Evolutionary conservation across 2,329 filamentous ascomycete species (phyloP).

Genomic region (Cladosporium austrohemisphaericum): DNA sequence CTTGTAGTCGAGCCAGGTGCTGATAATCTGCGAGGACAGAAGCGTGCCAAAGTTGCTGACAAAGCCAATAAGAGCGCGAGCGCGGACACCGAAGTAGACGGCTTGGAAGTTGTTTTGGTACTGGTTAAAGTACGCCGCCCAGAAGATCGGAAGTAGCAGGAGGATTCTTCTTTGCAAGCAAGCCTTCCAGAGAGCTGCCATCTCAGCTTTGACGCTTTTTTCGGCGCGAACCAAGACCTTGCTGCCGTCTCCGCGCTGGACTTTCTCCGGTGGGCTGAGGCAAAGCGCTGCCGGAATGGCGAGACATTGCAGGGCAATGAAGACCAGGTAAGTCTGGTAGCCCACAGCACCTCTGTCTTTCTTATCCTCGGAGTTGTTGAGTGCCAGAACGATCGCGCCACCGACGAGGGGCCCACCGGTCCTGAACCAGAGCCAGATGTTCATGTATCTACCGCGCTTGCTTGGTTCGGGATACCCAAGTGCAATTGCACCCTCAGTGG

Average conservation of each 20-base stretch:
- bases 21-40: constrained; percentile 45
- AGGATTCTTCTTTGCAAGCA: constrained; percentile 32
- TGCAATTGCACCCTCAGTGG: constrained; percentile 48
- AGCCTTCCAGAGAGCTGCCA: constrained; percentile 36
- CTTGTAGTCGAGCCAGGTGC: constrained; percentile 44
- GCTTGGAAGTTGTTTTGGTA: constrained; percentile 49
- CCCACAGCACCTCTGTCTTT: constrained; percentile 34
- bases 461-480: constrained; percentile 48
- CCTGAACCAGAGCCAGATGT: constrained; percentile 50
- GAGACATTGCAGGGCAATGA: constrained; percentile 40
- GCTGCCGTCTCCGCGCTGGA: constrained; percentile 41
- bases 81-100: constrained; percentile 47
- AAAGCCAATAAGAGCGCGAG: constrained; percentile 48
- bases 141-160: constrained; percentile 43
- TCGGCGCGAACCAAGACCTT: constrained; percentile 38
- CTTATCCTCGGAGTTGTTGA: constrained; percentile 47
- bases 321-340: constrained; percentile 41
- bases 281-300: constrained; percentile 38
- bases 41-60: constrained; percentile 42
- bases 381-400: constrained; percentile 44
- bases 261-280: constrained; percentile 40
- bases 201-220: constrained; percentile 39
- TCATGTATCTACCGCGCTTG: constrained; percentile 48
- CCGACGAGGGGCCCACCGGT: constrained; percentile 49
- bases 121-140: constrained; percentile 45